These are phyloP conservation scores for Athelia sp. DNA, from an alignment of 1,284 basidiomycete species.

Conservation along the genomic window DNA sequence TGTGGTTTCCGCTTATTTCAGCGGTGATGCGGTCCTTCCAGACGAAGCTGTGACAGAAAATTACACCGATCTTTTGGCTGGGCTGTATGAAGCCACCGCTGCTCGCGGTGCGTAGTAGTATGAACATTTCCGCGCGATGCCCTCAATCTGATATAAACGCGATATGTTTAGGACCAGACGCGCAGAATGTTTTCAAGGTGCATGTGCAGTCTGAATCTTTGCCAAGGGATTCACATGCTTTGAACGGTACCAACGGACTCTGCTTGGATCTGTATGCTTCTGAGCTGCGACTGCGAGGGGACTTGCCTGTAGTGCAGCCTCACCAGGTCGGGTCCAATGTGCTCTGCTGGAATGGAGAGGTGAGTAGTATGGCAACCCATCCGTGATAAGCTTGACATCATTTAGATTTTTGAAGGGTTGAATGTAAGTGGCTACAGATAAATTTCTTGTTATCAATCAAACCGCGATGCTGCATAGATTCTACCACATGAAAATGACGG, in stretches of 20 bases:
- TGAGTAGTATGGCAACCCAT: slow-evolving; percentile 24
- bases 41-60: slow-evolving; percentile 7
- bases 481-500: slow-evolving; percentile 74
- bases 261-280: slow-evolving; percentile 64
- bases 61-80: slow-evolving; percentile 25
- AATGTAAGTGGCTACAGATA: slow-evolving; percentile 38
- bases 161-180: slow-evolving; percentile 52
- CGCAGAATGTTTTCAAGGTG: slow-evolving; percentile 30
- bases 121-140: not conserved
- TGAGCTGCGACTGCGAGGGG: slow-evolving; percentile 76
- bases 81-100: slow-evolving; percentile 39
- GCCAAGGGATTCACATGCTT: too few relatives aligned
- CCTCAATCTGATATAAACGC: not conserved
- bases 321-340: slow-evolving; percentile 55
- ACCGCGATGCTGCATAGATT: slow-evolving; percentile 31
- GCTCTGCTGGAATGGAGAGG: slow-evolving; percentile 91
- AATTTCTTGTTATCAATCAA: slow-evolving; percentile 1
- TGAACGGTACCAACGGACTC: too few relatives aligned
- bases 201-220: not conserved
- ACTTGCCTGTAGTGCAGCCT: slow-evolving; percentile 65
- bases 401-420: slow-evolving; percentile 74
- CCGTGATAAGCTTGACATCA: slow-evolving; percentile 3
- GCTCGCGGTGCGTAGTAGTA: slow-evolving; percentile 42
- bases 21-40: not conserved
- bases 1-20: slow-evolving; percentile 26